These are phyloP conservation scores for Alternaria arborescens DNA, from an alignment of 2,329 filamentous ascomycete genomes.

Conservation along the genomic window DNA sequence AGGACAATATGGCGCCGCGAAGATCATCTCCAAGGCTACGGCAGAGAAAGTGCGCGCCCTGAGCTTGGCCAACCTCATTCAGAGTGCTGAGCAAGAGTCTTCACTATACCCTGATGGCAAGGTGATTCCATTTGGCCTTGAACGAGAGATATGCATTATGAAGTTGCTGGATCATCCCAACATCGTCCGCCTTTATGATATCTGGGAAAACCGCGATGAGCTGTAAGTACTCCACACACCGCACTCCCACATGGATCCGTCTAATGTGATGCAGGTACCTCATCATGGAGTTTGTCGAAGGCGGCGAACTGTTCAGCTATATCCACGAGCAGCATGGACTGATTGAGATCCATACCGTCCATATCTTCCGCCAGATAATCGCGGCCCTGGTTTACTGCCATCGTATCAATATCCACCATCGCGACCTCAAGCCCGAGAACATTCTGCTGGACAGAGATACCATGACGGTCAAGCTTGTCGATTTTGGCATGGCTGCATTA, in stretches of 20 bases:
- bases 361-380: slow-evolving; percentile 91
- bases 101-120: slow-evolving; percentile 64
- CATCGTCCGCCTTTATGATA: slow-evolving; percentile 92
- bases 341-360: slow-evolving; percentile 79
- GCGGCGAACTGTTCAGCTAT: slow-evolving; percentile 85
- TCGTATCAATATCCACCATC: slow-evolving; percentile 92
- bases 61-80: slow-evolving; percentile 83
- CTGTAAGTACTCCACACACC: slow-evolving; percentile 68
- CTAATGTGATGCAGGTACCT: slow-evolving; percentile 72
- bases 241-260: neutral
- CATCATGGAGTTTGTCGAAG: slow-evolving; percentile 90
- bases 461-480: slow-evolving; percentile 87
- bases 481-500: slow-evolving; percentile 97
- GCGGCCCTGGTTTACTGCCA: slow-evolving; percentile 93
- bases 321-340: slow-evolving; percentile 79
- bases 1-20: slow-evolving; percentile 85
- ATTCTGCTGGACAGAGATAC: slow-evolving; percentile 79
- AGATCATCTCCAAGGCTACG: slow-evolving; percentile 86
- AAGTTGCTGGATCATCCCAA: slow-evolving; percentile 95
- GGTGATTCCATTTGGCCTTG: slow-evolving; percentile 85
- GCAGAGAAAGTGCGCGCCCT: slow-evolving; percentile 83
- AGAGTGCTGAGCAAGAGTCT: slow-evolving; percentile 70
- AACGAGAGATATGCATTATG: slow-evolving; percentile 95
- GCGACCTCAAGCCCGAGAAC: slow-evolving; percentile 96
- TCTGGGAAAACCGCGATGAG: slow-evolving; percentile 96